phyloP scores from a whole-genome alignment of 306 rosid genomes.

The Malus asiatica region DNA sequence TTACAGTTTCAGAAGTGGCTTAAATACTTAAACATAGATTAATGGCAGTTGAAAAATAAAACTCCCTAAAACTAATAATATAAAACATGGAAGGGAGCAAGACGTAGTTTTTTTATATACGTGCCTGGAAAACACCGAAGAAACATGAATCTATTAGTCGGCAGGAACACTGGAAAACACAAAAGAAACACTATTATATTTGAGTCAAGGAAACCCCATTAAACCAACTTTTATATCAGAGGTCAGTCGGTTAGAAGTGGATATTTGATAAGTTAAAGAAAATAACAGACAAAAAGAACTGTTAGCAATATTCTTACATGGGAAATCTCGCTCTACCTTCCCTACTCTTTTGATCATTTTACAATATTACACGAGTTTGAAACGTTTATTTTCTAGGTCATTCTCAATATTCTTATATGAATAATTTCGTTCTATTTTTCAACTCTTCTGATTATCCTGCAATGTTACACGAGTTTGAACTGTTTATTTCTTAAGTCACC shows the following conservation, averaged over 20 bases:
- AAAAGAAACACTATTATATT: not conserved
- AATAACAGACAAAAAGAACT: too few relatives aligned
- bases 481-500: not conserved
- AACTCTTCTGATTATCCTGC: too few relatives aligned
- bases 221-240: not conserved
- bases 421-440: too few relatives aligned
- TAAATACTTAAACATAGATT: not conserved
- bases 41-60: not conserved
- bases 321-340: too few relatives aligned
- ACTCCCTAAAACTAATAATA: not conserved
- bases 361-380: too few relatives aligned
- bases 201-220: not conserved
- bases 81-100: not conserved
- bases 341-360: too few relatives aligned
- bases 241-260: too few relatives aligned
- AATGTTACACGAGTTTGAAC: not conserved
- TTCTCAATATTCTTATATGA: fast-evolving
- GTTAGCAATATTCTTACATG: too few relatives aligned
- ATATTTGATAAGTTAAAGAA: too few relatives aligned
- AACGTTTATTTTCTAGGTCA: too few relatives aligned
- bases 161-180: not conserved
- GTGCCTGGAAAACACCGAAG: not conserved
- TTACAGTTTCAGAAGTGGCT: not conserved
- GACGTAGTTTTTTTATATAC: too few relatives aligned
- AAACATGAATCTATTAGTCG: not conserved